These are phyloP conservation scores for Beauveria brongniartii DNA, from an alignment of 2,329 filamentous ascomycete species.

Conservation along the genomic window DNA sequence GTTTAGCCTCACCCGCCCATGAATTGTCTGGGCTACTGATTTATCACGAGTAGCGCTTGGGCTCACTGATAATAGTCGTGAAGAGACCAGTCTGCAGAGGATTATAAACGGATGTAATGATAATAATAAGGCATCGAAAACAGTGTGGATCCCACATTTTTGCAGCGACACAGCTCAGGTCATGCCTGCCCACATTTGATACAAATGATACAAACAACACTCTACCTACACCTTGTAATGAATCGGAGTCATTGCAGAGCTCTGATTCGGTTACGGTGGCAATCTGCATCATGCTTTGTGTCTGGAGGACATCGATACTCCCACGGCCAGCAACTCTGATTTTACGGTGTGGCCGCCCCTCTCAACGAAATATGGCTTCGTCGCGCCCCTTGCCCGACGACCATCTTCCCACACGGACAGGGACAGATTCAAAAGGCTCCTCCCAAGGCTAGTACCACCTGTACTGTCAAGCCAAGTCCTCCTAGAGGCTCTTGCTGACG, in stretches of 20 bases:
- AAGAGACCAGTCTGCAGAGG: too few relatives aligned
- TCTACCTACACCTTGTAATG: background rate
- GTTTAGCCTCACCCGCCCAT: too few relatives aligned
- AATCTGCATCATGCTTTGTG: background rate
- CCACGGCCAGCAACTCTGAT: background rate
- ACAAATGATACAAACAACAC: too few relatives aligned
- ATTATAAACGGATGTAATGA: too few relatives aligned
- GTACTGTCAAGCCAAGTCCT: background rate
- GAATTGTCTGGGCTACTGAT: too few relatives aligned
- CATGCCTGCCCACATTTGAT: too few relatives aligned
- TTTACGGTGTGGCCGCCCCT: background rate
- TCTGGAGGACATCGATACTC: background rate
- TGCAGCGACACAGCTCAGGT: too few relatives aligned
- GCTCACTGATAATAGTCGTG: too few relatives aligned
- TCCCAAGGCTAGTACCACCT: background rate
- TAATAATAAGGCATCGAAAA: too few relatives aligned
- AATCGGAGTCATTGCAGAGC: background rate
- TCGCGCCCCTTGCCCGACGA: background rate
- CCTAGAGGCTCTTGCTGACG: background rate
- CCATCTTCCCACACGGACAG: background rate
- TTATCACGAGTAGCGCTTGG: too few relatives aligned
- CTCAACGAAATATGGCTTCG: background rate
- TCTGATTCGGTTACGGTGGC: background rate
- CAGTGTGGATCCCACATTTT: too few relatives aligned
- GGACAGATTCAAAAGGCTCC: background rate